Conservation (phyloP, 495 filamentous ascomycete genomes). For the Hyaloscypha bicolor region DNA sequence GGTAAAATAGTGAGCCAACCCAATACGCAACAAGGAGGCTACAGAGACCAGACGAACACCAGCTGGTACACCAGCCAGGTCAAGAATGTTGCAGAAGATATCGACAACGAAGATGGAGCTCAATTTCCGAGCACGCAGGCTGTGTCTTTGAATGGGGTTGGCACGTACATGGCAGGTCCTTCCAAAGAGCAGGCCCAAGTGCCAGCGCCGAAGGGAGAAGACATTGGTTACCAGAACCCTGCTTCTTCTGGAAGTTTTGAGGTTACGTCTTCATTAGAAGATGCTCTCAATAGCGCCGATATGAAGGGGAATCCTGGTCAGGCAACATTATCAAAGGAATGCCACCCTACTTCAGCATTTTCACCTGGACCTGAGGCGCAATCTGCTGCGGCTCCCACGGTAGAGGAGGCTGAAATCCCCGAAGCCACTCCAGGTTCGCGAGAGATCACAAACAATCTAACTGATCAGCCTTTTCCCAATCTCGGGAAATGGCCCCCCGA, state of each 20-base stretch:
- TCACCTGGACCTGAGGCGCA: background rate
- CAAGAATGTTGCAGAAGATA: conserved; percentile 32
- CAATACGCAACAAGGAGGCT: conserved; percentile 57
- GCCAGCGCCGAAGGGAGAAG: background rate
- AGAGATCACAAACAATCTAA: background rate
- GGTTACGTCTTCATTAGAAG: conserved; percentile 34
- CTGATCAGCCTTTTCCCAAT: background rate
- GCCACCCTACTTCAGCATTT: background rate
- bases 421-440: background rate
- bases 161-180: background rate
- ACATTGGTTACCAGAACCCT: background rate
- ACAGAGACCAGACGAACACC: conserved; percentile 72
- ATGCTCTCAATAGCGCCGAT: conserved; percentile 27
- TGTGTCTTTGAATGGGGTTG: conserved; percentile 11
- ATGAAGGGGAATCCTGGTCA: background rate
- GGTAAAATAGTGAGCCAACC: conserved; percentile 68
- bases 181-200: conserved; percentile 1
- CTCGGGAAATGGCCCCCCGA: conserved; percentile 14
- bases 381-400: background rate
- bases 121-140: conserved; percentile 21
- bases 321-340: background rate
- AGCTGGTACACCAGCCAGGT: conserved; percentile 83
- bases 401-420: background rate
- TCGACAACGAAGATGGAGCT: conserved; percentile 27
- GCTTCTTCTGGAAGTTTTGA: conserved; percentile 31